A percentile compares a stretch with the other conserved stretches of the same genome.
Conservation (phyloP, 2,329 filamentous ascomycete genomes). For the Rutstroemia sp. region DNA sequence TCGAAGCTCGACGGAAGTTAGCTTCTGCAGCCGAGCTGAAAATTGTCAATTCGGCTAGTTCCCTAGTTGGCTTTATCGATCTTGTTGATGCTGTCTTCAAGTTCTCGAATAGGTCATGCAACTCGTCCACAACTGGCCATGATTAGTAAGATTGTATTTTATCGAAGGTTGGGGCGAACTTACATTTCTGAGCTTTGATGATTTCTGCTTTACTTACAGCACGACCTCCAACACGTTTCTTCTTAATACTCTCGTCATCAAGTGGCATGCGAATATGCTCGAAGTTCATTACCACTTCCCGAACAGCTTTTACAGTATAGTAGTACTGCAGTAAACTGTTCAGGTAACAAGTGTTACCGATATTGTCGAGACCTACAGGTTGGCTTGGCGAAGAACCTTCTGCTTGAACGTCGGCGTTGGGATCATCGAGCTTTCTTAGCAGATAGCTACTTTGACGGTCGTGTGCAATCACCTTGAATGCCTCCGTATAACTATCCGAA, state of each 20-base stretch:
- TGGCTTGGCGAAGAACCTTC: constrained; percentile 38
- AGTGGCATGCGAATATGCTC: constrained; percentile 63
- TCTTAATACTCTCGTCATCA: constrained; percentile 52
- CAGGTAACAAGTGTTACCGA: constrained; percentile 95
- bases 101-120: constrained; percentile 61
- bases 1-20: constrained; percentile 40
- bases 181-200: constrained; percentile 63
- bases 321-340: constrained; percentile 96
- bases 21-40: constrained; percentile 51
- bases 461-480: constrained; percentile 27
- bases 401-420: constrained; percentile 26
- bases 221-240: constrained; percentile 70
- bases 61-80: constrained; percentile 63
- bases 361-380: constrained; percentile 84
- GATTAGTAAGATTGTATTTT: background rate
- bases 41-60: constrained; percentile 74
- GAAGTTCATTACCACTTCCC: constrained; percentile 72
- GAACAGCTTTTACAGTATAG: constrained; percentile 76
- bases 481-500: constrained; percentile 27
- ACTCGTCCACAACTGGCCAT: constrained; percentile 61
- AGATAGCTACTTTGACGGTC: constrained; percentile 27
- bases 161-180: constrained; percentile 32
- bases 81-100: constrained; percentile 57
- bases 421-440: constrained; percentile 28
- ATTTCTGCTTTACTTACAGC: constrained; percentile 52